Conservation (phyloP, 2,329 filamentous ascomycete genomes). For the Magnaporthales sp. region DNA sequence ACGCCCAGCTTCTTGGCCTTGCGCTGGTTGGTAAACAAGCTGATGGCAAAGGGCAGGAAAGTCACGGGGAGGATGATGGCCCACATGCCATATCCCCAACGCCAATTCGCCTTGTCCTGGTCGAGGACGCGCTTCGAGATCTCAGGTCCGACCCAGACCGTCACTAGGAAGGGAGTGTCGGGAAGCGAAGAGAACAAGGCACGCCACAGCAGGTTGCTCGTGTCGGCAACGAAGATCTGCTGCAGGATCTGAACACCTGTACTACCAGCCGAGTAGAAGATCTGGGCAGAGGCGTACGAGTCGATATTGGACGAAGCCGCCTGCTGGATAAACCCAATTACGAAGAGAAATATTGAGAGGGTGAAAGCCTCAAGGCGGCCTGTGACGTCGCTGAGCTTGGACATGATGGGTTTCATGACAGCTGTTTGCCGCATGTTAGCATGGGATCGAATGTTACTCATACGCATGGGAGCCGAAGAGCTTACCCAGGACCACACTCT, state of each 20-base stretch:
- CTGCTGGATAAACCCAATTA: constrained; percentile 49
- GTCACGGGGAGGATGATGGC: constrained; percentile 47
- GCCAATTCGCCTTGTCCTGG: constrained; percentile 39
- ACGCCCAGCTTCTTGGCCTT: constrained; percentile 40
- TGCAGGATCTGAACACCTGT: constrained; percentile 41
- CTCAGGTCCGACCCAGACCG: constrained; percentile 50
- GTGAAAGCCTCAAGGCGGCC: constrained; percentile 51
- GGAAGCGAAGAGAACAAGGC: constrained; percentile 50
- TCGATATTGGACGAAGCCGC: constrained; percentile 44
- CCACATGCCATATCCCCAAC: constrained; percentile 57
- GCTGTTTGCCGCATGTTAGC: constrained; percentile 20
- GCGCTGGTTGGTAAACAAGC: constrained; percentile 41
- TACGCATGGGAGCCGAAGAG: background rate
- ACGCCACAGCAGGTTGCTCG: constrained; percentile 49
- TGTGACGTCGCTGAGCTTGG: constrained; percentile 54
- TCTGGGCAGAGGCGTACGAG: constrained; percentile 42
- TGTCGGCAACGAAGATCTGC: constrained; percentile 58
- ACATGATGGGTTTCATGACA: constrained; percentile 52
- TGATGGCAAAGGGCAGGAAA: constrained; percentile 43
- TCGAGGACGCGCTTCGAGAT: constrained; percentile 38
- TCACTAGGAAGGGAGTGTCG: constrained; percentile 50
- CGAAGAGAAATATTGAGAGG: constrained; percentile 42
- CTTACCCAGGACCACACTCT: constrained; percentile 53
- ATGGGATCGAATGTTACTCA: background rate
- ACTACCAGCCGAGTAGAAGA: constrained; percentile 51